Percentiles rank a stretch among this genome's conserved stretches.
Conservation (phyloP, 1,284 basidiomycete species). For the Taiwanofungus camphoratus region DNA sequence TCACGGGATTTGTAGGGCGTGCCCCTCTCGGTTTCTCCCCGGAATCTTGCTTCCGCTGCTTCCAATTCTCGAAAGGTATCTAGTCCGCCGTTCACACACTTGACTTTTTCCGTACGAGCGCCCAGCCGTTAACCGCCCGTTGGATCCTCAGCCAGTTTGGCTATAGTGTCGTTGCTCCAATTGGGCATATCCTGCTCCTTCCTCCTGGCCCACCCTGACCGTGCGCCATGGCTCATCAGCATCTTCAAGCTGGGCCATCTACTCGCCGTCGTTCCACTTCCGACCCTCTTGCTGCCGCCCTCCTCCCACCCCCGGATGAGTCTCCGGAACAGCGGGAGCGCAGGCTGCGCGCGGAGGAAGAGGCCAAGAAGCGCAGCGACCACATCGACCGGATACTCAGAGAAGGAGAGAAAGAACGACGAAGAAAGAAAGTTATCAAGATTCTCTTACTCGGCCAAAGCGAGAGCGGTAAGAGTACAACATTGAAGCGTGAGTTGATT, state of each 20-base stretch:
- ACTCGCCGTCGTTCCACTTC: conserved; percentile 32
- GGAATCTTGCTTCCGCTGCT: conserved; percentile 5
- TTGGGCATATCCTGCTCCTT: conserved; percentile 7
- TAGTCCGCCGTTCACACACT: conserved; percentile 10
- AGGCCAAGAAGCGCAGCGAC: conserved; percentile 69
- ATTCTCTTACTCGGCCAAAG: conserved; percentile 77
- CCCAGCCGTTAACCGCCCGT: conserved; percentile 5
- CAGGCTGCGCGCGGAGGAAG: conserved; percentile 56
- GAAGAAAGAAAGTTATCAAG: conserved; percentile 60
- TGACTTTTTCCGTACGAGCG: conserved; percentile 9
- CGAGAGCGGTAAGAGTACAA: conserved; percentile 78
- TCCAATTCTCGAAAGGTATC: conserved; percentile 10
- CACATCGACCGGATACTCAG: conserved; percentile 72
- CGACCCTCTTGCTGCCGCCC: conserved; percentile 62
- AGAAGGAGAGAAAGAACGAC: conserved; percentile 51
- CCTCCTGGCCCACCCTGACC: conserved; percentile 4
- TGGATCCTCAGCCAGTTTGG: conserved; percentile 10
- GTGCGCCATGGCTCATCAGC: conserved; percentile 12
- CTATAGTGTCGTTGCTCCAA: conserved; percentile 9
- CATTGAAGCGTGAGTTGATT: conserved; percentile 73
- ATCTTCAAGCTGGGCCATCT: conserved; percentile 10
- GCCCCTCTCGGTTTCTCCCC: conserved; percentile 8
- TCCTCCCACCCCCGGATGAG: conserved; percentile 68
- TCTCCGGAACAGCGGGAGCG: conserved; percentile 54
- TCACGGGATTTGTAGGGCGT: conserved; percentile 5